These are phyloP conservation scores for Acaromyces ingoldii DNA, from an alignment of 1,284 basidiomycete species.

Conservation along the genomic window DNA sequence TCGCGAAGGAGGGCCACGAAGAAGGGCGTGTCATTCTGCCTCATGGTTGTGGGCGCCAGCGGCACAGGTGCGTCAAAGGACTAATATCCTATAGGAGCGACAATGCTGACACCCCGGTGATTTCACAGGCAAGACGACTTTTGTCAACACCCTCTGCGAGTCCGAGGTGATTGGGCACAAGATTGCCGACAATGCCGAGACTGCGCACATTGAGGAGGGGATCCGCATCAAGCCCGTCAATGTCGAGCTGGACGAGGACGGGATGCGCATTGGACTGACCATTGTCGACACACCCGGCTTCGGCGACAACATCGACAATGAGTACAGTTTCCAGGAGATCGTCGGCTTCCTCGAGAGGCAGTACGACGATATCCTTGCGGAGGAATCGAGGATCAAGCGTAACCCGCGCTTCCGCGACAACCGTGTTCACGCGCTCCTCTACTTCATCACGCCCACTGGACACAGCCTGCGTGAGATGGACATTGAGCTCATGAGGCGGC, in stretches of 20 bases:
- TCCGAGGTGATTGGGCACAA: constrained; percentile 61
- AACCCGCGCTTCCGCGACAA: constrained; percentile 99
- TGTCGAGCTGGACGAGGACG: constrained; percentile 97
- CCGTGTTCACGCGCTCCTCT: constrained; percentile 78
- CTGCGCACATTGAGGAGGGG: constrained; percentile 89
- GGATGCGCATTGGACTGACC: constrained; percentile 92
- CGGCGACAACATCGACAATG: constrained; percentile 98
- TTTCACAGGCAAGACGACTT: constrained; percentile 44
- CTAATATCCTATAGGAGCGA: neutral
- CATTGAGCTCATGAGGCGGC: constrained; percentile 61
- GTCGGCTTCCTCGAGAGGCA: constrained; percentile 94
- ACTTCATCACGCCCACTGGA: constrained; percentile 94
- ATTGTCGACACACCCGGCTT: constrained; percentile 99
- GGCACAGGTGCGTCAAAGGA: constrained; percentile 29
- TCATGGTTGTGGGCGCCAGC: constrained; percentile 51
- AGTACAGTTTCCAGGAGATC: constrained; percentile 74
- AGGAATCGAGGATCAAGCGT: constrained; percentile 98
- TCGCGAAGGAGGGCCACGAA: constrained; percentile 36
- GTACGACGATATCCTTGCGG: constrained; percentile 98
- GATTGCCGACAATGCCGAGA: constrained; percentile 74
- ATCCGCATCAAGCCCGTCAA: constrained; percentile 93
- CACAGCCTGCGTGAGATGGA: constrained; percentile 93
- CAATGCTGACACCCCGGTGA: neutral
- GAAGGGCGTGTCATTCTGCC: constrained; percentile 52
- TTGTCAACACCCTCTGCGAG: constrained; percentile 52